Evolutionary conservation across 139 green algal species (phyloP).

Genomic region (Chlorella sp.): DNA sequence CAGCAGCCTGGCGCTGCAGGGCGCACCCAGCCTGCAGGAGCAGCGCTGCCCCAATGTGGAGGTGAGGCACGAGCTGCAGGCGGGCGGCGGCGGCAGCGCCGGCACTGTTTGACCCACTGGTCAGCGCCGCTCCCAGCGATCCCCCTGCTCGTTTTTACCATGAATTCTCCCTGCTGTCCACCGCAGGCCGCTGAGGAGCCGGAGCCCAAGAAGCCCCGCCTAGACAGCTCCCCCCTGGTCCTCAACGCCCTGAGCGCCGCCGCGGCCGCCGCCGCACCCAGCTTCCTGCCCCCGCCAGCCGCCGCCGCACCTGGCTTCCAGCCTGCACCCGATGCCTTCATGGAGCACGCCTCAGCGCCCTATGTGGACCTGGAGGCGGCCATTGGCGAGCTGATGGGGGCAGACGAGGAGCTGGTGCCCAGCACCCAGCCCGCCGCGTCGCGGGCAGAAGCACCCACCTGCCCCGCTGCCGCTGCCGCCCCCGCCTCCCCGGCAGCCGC

Average conservation of each 20-base stretch:
- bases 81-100: background rate
- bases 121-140: no score
- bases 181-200: background rate
- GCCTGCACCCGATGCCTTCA: background rate
- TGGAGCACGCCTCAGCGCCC: background rate
- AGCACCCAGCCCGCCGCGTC: background rate
- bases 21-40: background rate
- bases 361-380: constrained; percentile 8
- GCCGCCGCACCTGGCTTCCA: background rate
- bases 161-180: background rate
- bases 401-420: background rate
- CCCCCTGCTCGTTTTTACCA: background rate
- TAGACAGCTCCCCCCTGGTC: background rate
- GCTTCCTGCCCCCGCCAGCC: background rate
- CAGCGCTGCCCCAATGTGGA: constrained; percentile 3
- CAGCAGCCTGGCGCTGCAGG: background rate
- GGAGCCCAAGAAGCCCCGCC: background rate
- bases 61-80: background rate
- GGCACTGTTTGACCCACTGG: background rate
- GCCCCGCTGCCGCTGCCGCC: background rate
- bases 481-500: background rate
- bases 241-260: background rate
- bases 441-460: background rate
- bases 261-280: background rate
- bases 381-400: background rate